A percentile compares a stretch with the other conserved stretches of the same genome.
Conservation (phyloP, 768 basidiomycete genomes). For the Calocybe indica region DNA sequence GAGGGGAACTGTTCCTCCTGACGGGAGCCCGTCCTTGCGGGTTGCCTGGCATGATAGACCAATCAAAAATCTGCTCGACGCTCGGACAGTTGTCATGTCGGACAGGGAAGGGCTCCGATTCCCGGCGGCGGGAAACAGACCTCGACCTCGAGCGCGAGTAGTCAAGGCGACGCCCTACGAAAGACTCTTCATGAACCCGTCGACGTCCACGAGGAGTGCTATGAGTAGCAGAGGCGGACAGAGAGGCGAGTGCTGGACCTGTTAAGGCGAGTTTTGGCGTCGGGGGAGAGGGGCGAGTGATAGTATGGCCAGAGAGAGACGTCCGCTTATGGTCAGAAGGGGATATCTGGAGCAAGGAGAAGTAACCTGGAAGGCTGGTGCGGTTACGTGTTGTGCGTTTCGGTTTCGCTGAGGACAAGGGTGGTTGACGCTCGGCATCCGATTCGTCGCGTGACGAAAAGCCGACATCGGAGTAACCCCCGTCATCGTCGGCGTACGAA, state of each 20-base stretch:
- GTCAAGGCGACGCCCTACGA: constrained; percentile 24
- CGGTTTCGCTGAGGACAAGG: constrained; percentile 34
- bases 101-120: constrained; percentile 8
- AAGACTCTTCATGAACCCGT: constrained; percentile 29
- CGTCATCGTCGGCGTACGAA: constrained; percentile 40
- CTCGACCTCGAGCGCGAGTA: constrained; percentile 36
- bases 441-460: constrained; percentile 31
- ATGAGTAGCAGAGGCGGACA: constrained; percentile 20
- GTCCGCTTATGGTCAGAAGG: constrained; percentile 27
- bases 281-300: constrained; percentile 49
- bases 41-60: constrained; percentile 28
- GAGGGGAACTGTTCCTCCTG: constrained; percentile 56
- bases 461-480: constrained; percentile 34
- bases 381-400: constrained; percentile 44
- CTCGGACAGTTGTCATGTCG: constrained; percentile 18
- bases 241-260: constrained; percentile 16
- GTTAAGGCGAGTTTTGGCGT: constrained; percentile 46
- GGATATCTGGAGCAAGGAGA: constrained; percentile 59
- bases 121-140: constrained; percentile 24
- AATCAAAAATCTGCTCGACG: constrained; percentile 43
- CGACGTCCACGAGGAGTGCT: constrained; percentile 51
- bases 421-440: constrained; percentile 23
- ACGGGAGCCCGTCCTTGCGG: constrained; percentile 43
- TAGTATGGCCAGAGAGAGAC: constrained; percentile 41
- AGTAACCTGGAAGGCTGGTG: constrained; percentile 70